Evolutionary conservation across 2,329 filamentous ascomycete genomes (phyloP).

Genomic region (Chaetomium sp.): DNA sequence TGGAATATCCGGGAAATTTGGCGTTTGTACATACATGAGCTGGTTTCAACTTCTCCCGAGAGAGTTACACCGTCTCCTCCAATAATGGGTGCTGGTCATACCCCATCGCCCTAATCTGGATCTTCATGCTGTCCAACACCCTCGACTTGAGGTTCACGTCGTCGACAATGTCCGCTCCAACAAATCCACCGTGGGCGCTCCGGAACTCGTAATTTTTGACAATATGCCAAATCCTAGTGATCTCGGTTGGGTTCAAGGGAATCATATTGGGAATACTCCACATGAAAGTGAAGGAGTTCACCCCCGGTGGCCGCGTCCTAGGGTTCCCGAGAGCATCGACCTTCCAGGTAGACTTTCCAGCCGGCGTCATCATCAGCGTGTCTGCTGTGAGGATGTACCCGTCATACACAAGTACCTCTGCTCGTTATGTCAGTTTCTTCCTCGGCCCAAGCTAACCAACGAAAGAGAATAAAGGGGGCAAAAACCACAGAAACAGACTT

Average conservation of each 20-base stretch:
- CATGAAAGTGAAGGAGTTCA: conserved; percentile 62
- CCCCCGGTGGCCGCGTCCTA: conserved; percentile 34
- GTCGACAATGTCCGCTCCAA: conserved; percentile 52
- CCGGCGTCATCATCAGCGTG: conserved; percentile 65
- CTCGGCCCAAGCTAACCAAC: neutral
- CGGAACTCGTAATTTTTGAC: conserved; percentile 56
- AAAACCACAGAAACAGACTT: neutral
- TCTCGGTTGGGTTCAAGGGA: conserved; percentile 57
- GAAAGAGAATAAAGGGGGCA: neutral
- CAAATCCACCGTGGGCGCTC: conserved; percentile 62
- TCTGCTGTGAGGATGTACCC: conserved; percentile 66
- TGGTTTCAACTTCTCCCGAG: neutral
- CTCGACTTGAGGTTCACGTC: conserved; percentile 52
- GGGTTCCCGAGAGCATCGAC: conserved; percentile 34
- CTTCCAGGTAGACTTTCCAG: conserved; percentile 44
- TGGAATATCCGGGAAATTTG: too few relatives aligned
- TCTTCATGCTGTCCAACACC: conserved; percentile 70
- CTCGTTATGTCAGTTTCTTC: neutral
- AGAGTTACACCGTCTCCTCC: conserved; percentile 9
- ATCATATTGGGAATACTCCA: conserved; percentile 74
- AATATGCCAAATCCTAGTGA: conserved; percentile 64
- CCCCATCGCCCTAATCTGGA: conserved; percentile 53
- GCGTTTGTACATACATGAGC: neutral
- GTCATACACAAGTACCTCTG: conserved; percentile 55
- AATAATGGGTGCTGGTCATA: conserved; percentile 37